Base-by-base conservation (phyloP, 1,284 basidiomycete species). In the Ganoderma lucidum region DNA sequence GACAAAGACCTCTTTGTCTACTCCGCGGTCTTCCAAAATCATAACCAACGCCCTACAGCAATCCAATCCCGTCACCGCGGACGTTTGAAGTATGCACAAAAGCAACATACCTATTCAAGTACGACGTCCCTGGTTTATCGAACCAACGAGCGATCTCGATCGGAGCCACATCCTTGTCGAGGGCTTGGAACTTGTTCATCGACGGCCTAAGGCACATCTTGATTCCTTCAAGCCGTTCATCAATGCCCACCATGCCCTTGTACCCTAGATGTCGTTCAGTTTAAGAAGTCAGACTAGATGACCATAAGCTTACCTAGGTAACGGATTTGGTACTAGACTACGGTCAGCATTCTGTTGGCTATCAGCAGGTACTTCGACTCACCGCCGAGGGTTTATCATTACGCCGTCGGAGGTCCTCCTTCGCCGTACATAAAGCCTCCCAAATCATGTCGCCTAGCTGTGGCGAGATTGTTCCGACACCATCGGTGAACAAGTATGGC, bases 131-230 rank as follows among this genome's bases (percentile, higher is more conserved):
- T 0, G 91, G 89, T 28, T 81, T 80, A 60, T 84, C 83, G 73
- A 94, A 90, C 0, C 86, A 82, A 63, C 83, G 83, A 0, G 91
- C 91, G 62, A 95, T 93, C 76, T 94, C 93, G 67, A 95, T 90
- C 9, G 85, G 83, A 2, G 87, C 87, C 0, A 70, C 65, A 42
- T 84, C 85, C 59, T 84, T 77, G 10, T 81, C 79, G 0, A 78
- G 83, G 1, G 84, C 85, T 6, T 85, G 79, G 73, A 94, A 95
- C 74, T 95, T 95, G 58, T 84, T 84, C 92, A 94, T 94, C 0
- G 90, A 92, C 6, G 83, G 80, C 37, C 93, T 83, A 15, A 93
- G 76, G 17, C 87, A 83, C 88, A 94, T 91, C 41, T 83, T 83
- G 63, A 89, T 84, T 9, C 83, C 80, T 71, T 84, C 83, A 48